Evolutionary conservation across 148 eudicot species (phyloP).

Genomic region (Chenopodium suecicum): DNA sequence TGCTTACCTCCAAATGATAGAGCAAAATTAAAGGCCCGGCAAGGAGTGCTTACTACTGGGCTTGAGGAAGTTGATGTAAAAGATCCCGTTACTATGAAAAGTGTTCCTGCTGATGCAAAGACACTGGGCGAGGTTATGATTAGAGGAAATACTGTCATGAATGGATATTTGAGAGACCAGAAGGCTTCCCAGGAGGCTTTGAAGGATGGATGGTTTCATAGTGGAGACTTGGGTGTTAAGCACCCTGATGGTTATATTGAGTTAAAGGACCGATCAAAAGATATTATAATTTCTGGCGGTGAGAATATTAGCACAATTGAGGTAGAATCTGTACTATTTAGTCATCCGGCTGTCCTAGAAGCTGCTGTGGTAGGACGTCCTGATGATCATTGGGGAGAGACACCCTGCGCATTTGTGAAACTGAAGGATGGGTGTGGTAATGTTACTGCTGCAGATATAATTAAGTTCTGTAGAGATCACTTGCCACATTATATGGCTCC

Average conservation of each 20-base stretch:
- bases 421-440: constrained; percentile 28
- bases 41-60: constrained; percentile 35
- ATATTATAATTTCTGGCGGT: constrained; percentile 49
- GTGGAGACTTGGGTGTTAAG: constrained; percentile 46
- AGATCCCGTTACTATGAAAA: constrained; percentile 30
- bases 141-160: constrained; percentile 42
- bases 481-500: constrained; percentile 53
- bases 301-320: constrained; percentile 55
- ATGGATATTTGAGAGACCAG: constrained; percentile 39
- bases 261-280: constrained; percentile 46
- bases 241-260: constrained; percentile 49
- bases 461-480: constrained; percentile 37
- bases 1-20: constrained; percentile 21
- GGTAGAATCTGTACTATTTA: constrained; percentile 45
- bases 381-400: constrained; percentile 54
- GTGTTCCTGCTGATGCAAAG: constrained; percentile 41
- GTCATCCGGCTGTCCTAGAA: constrained; percentile 46
- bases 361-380: constrained; percentile 56
- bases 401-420: constrained; percentile 54
- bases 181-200: constrained; percentile 33
- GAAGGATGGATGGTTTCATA: constrained; percentile 44
- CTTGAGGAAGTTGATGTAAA: constrained; percentile 35
- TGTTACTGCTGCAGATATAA: constrained; percentile 30
- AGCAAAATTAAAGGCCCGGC: constrained; percentile 39
- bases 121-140: constrained; percentile 45